These are phyloP conservation scores for Viola pubescens DNA, from an alignment of 441 rosid genomes.

Conservation along the genomic window DNA sequence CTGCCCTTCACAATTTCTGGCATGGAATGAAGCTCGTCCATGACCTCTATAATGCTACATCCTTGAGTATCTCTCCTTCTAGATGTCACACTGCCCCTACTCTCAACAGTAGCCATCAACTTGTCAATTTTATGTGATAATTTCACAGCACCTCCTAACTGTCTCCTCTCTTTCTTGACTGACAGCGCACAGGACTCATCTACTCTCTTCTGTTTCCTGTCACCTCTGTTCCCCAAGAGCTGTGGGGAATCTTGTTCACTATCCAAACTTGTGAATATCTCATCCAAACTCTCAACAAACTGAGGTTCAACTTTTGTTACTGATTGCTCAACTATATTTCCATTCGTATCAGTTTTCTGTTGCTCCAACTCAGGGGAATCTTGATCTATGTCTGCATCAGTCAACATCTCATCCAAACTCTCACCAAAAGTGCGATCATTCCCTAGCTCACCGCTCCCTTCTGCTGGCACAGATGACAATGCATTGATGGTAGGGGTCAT, in stretches of 20 bases:
- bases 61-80: constrained; percentile 13
- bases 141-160: constrained; percentile 1
- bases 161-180: not conserved
- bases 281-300: constrained; percentile 7
- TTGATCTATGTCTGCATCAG: too few species aligned
- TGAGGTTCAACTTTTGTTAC: too few species aligned
- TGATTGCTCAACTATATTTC: too few species aligned
- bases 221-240: not conserved
- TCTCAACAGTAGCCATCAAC: constrained; percentile 10
- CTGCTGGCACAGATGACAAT: not conserved
- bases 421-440: not conserved
- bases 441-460: constrained; percentile 6
- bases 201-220: constrained; percentile 4
- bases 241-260: not conserved
- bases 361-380: too few species aligned
- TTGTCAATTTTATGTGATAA: constrained; percentile 4
- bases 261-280: not conserved
- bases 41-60: constrained; percentile 10
- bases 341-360: too few species aligned
- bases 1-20: constrained; percentile 12
- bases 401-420: too few species aligned
- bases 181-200: constrained; percentile 7
- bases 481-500: constrained; percentile 1
- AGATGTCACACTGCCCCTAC: constrained; percentile 10
- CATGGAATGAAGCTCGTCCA: constrained; percentile 11